Evolutionary conservation across 2,329 filamentous ascomycete species (phyloP), one percentile per base, ranked within the genome.

Genomic region (Beauveria sp.): DNA sequence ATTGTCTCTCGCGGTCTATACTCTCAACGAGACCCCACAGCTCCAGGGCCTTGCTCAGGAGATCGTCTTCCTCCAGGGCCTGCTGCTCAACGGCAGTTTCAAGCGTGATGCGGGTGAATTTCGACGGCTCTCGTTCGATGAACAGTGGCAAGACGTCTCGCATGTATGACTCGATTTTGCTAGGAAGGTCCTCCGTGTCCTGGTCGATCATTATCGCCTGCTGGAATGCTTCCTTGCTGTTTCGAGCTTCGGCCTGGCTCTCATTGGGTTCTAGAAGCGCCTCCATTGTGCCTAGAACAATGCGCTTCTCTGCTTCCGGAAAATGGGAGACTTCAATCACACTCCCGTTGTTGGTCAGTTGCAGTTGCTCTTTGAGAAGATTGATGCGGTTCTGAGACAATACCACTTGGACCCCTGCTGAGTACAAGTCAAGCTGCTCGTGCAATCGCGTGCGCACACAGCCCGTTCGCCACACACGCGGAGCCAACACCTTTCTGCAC

Each of bases 11-110:
- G 54, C 83, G 80, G 68, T 87, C 84, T 62, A 87, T 83, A 51
- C 86, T 83, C 68, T 88, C 84, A 5, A 87, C 84, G 5, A 85
- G 76, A 0, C 83, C 82, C 85, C 85, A 88, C 2, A 88, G 76
- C 68, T 88, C 84, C 5, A 88, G 75, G 1, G 84, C 82, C 62
- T 82, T 79, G 58, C 77, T 77, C 7, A 88, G 73, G 14, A 86
- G 72, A 60, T 81, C 78, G 63, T 85, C 82, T n/a, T 76, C 73
- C 41, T 77, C 75, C 7, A 78, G 79, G 52, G 77, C 70, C 5
- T 74, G 67, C 14, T 78, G 79, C 55, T 79, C 72, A 43, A 75
- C 73, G 0, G 81, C 80, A n/a, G 79, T 79, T 53, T 82, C 78
- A 37, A 88, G 75, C 2, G 84, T 85, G 22, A 81, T 77, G 12